Conservation (phyloP, 352 stramenopile genomes). For the Pythium dissimile region DNA sequence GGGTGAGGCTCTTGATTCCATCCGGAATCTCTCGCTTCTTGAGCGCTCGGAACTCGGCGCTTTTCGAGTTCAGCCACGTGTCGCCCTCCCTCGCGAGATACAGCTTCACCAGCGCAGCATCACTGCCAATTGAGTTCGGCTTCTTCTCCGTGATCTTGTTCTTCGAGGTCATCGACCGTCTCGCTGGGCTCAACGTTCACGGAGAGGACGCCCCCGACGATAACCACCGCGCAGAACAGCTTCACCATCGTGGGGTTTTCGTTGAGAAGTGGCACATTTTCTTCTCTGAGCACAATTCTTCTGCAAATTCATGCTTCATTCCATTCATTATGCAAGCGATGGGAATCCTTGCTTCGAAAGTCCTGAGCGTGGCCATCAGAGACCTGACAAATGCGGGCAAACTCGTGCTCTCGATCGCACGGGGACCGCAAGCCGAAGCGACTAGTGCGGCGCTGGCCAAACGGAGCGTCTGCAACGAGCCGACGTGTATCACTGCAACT, state of each 20-base stretch:
- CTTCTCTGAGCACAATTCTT: conserved; percentile 5
- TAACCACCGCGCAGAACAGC: conserved; percentile 23
- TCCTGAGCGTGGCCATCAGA: too few relatives aligned
- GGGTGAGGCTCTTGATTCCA: conserved; percentile 21
- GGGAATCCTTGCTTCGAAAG: too few relatives aligned
- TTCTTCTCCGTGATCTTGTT: conserved; percentile 25
- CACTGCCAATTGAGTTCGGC: conserved; percentile 1
- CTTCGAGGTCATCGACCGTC: conserved; percentile 25
- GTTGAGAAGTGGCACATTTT: conserved; percentile 5
- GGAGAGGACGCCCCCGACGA: conserved; percentile 17
- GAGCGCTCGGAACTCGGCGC: conserved; percentile 8
- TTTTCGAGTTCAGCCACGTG: conserved; percentile 19
- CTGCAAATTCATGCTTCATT: neutral
- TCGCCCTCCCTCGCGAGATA: conserved; percentile 23
- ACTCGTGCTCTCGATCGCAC: too few relatives aligned
- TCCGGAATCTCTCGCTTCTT: conserved; percentile 10
- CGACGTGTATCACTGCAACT: too few relatives aligned
- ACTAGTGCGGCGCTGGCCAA: too few relatives aligned
- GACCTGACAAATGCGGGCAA: too few relatives aligned
- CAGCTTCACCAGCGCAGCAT: conserved; percentile 28
- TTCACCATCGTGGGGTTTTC: conserved; percentile 15
- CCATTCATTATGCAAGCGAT: neutral
- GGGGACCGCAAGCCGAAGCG: too few relatives aligned
- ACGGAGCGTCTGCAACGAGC: too few relatives aligned
- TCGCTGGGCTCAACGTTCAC: conserved; percentile 15